Evolutionary conservation across 495 filamentous ascomycete species (phyloP).

Genomic region (Thozetella sp.): DNA sequence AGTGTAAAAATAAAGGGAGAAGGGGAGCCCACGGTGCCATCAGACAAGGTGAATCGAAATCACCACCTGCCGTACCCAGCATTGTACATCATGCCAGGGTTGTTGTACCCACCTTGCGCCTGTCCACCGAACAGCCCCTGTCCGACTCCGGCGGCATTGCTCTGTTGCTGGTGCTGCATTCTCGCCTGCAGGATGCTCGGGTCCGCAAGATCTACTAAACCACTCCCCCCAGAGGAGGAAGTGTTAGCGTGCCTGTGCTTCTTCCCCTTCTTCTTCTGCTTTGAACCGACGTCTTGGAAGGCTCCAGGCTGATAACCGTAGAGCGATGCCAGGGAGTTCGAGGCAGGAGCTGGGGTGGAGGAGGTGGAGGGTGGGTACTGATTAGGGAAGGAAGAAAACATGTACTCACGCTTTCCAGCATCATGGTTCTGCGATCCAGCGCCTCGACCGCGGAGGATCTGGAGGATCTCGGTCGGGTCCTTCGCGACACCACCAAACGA

Average conservation of each 20-base stretch:
- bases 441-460: constrained; percentile 65
- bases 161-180: constrained; percentile 82
- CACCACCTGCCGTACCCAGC: constrained; percentile 75
- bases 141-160: constrained; percentile 70
- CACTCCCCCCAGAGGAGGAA: constrained; percentile 97
- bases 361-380: constrained; percentile 75
- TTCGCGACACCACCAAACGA: constrained; percentile 58
- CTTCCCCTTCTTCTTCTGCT: constrained; percentile 99
- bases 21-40: constrained; percentile 11
- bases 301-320: constrained; percentile 83
- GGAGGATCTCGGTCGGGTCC: constrained; percentile 76
- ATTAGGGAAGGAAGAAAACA: constrained; percentile 69
- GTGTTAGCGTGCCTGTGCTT: constrained; percentile 99
- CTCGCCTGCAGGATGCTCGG: constrained; percentile 98
- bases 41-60: constrained; percentile 20
- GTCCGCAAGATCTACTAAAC: constrained; percentile 99
- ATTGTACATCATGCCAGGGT: constrained; percentile 85
- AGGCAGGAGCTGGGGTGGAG: constrained; percentile 86
- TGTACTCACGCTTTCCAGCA: constrained; percentile 94
- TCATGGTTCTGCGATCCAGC: constrained; percentile 71
- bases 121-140: constrained; percentile 89
- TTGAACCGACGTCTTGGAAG: constrained; percentile 83
- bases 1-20: constrained; percentile 19
- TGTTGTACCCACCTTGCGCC: constrained; percentile 99
- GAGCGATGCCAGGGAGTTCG: constrained; percentile 85